Base-by-base conservation (phyloP, 768 basidiomycete genomes). In the Amyloporia xantha region DNA sequence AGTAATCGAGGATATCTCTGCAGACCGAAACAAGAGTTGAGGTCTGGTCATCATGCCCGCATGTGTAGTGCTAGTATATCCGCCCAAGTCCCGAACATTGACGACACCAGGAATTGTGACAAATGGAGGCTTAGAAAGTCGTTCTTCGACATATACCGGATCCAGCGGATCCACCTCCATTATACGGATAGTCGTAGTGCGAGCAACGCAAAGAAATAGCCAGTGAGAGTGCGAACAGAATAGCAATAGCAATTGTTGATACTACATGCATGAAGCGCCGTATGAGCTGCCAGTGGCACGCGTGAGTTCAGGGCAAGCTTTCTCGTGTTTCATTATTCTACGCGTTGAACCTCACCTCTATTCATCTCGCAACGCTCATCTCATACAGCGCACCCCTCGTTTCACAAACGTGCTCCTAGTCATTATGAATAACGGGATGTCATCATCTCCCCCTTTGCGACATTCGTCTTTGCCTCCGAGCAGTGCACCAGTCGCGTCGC, bases 61-160 rank as follows among this genome's bases (percentile, higher is more conserved):
- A 49, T 69, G 56, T 23, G 63, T 65, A 12, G 67, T 60, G 6
- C 79, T 77, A 44, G 77, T 67, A 59, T 84, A 81, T 40, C 69
- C 70, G 27, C 86, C 88, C 9, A 91, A 71, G 66, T 87, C 84
- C 47, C 88, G 75, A 44, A 84, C 72, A 62, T 91, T 91, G 55
- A 77, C 78, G 7, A 90, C 85, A 25, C 88, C 88, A n/a, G 77
- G 63, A 55, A 90, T 72, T 15, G 70, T 60, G 7, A 87, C 75
- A 56, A 91, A 91, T 0, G 88, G 88, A 6, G 78, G 81, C 21
- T 71, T 72, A 1, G 84, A 86, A 33, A 90, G 76, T 9, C 78
- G 66, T 20, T 82, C 73, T 5, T 74, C 67, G 17, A 90, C 84
- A 65, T 81, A 79, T 15, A 62, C 64, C 2, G 84, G 78, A 59